phyloP scores from a whole-genome alignment of 176 grass and related monocot genomes.

The Paspalum notatum region DNA sequence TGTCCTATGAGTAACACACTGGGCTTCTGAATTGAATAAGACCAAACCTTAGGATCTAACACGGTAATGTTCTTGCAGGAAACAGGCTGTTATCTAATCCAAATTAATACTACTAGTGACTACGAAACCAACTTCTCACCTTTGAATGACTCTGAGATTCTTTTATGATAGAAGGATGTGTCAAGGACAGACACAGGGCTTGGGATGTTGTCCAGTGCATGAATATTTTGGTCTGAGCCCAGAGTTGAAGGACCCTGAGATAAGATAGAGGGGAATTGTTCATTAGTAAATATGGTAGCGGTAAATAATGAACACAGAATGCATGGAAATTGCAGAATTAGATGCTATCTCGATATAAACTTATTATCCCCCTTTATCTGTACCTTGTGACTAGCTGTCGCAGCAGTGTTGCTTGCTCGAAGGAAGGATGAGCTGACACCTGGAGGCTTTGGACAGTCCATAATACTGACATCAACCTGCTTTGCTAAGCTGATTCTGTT shows the following conservation, averaged over 20 bases:
- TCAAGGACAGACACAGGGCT: slow-evolving; percentile 89
- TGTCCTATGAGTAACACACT: slow-evolving; percentile 62
- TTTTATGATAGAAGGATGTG: slow-evolving; percentile 75
- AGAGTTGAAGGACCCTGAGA: slow-evolving; percentile 49
- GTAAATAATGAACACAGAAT: slow-evolving; percentile 7
- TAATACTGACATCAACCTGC: slow-evolving; percentile 43
- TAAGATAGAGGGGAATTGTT: not conserved
- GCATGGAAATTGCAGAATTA: not conserved
- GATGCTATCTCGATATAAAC: not conserved
- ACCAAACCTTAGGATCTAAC: slow-evolving; percentile 32
- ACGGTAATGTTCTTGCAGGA: slow-evolving; percentile 31
- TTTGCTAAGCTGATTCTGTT: slow-evolving; percentile 45
- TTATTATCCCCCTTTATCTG: not conserved
- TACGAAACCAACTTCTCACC: slow-evolving; percentile 60
- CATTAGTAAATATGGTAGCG: not conserved
- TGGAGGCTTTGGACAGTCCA: slow-evolving; percentile 35
- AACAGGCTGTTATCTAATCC: slow-evolving; percentile 24
- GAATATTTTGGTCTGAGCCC: slow-evolving; percentile 38
- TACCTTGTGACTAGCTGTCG: slow-evolving; percentile 61
- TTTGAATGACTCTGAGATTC: slow-evolving; percentile 67
- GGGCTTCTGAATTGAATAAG: slow-evolving; percentile 56
- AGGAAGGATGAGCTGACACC: slow-evolving; percentile 37
- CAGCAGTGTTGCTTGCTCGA: slow-evolving; percentile 39
- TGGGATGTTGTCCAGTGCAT: slow-evolving; percentile 52
- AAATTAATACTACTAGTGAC: slow-evolving; percentile 26